phyloP scores from a whole-genome alignment of 2,329 filamentous ascomycete species.

The Lecanicillium sp. region DNA sequence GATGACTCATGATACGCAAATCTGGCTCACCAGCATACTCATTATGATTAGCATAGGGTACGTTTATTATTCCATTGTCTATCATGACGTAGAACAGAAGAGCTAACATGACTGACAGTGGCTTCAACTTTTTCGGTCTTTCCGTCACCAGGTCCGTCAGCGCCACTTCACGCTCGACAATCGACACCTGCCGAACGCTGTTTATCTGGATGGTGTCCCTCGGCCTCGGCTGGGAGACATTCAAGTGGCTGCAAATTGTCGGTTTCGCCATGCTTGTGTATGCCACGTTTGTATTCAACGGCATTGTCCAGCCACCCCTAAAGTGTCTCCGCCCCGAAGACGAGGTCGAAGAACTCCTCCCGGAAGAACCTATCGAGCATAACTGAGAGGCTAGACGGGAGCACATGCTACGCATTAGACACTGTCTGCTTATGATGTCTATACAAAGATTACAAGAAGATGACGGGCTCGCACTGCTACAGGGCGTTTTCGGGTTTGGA shows the following conservation, averaged over 20 bases:
- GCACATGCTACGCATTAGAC: no score
- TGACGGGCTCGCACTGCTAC: no score
- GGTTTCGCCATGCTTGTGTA: constrained; percentile 90
- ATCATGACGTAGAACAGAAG: constrained; percentile 9
- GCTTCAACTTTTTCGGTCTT: constrained; percentile 98
- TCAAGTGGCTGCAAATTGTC: constrained; percentile 91
- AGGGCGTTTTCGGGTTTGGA: no score
- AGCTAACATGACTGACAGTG: constrained; percentile 40
- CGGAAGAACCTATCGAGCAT: constrained; percentile 80
- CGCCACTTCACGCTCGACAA: constrained; percentile 88
- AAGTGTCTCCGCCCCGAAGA: constrained; percentile 51
- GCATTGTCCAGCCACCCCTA: constrained; percentile 77
- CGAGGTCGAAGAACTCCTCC: constrained; percentile 58
- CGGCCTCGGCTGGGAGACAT: constrained; percentile 88
- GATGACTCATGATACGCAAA: constrained; percentile 61
- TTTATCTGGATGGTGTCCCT: constrained; percentile 98
- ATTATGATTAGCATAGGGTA: constrained; percentile 99
- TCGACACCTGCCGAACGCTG: constrained; percentile 92
- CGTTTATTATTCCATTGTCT: constrained; percentile 6
- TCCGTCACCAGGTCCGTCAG: constrained; percentile 85
- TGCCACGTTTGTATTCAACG: constrained; percentile 94
- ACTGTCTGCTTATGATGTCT: no score
- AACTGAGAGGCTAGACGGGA: constrained; percentile 17
- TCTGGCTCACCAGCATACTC: constrained; percentile 70
- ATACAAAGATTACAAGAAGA: no score